Percentiles rank a stretch among this genome's conserved stretches.
These are phyloP conservation scores for Colletotrichum costaricense DNA, from an alignment of 2,329 filamentous ascomycete species.

Conservation along the genomic window DNA sequence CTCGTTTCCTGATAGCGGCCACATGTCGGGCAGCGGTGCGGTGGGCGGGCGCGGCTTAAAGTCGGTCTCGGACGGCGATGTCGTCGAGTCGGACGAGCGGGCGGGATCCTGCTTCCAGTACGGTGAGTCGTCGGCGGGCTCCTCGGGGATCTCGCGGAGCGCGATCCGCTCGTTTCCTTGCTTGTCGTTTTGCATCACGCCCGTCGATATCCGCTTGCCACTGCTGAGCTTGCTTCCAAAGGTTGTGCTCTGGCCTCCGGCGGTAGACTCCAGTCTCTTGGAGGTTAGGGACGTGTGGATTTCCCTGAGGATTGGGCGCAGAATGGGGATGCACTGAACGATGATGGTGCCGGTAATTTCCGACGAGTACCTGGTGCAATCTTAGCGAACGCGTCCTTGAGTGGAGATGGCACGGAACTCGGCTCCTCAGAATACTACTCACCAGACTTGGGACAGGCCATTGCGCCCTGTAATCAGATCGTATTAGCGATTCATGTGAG, in stretches of 20 bases:
- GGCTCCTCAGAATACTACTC: constrained; percentile 3
- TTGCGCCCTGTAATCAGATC: constrained; percentile 48
- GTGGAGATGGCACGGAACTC: neutral
- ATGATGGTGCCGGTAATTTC: constrained; percentile 66
- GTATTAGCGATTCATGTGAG: constrained; percentile 4
- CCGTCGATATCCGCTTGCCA: constrained; percentile 23
- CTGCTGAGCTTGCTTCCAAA: constrained; percentile 33
- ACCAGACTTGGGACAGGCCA: constrained; percentile 58
- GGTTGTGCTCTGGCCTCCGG: constrained; percentile 29
- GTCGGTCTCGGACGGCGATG: constrained; percentile 12
- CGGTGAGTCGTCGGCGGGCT: constrained; percentile 9
- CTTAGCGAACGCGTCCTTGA: neutral
- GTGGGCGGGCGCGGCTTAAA: constrained; percentile 29
- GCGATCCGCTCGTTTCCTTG: constrained; percentile 32
- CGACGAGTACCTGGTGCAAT: constrained; percentile 53
- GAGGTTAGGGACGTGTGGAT: constrained; percentile 36
- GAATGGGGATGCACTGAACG: constrained; percentile 64
- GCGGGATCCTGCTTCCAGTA: constrained; percentile 5
- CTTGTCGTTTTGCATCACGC: constrained; percentile 16
- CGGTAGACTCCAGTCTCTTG: constrained; percentile 32
- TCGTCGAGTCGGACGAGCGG: constrained; percentile 2
- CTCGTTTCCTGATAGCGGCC: constrained; percentile 27
- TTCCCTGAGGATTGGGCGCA: constrained; percentile 56
- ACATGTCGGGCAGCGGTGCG: constrained; percentile 24
- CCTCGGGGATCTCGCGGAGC: constrained; percentile 36